A percentile compares a stretch with the other conserved stretches of the same genome.
Evolutionary conservation across 306 rosid species (phyloP).

Genomic region (Clitoria ternatea): DNA sequence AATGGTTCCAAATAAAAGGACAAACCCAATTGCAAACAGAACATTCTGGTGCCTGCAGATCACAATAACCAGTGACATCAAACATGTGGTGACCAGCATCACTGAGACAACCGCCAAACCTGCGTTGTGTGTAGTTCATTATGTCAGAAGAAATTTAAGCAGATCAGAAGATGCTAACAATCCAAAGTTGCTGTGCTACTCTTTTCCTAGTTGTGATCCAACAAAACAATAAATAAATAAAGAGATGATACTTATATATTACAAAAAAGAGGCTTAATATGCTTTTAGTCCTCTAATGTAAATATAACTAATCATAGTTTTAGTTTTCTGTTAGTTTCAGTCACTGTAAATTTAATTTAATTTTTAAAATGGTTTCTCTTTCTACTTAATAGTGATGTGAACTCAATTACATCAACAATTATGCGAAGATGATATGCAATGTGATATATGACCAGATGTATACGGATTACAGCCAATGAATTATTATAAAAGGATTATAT

Average conservation of each 20-base stretch:
- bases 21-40: slow-evolving; percentile 55
- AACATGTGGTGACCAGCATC: slow-evolving; percentile 93
- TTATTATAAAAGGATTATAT: no score
- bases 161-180: not conserved
- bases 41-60: slow-evolving; percentile 75
- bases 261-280: not conserved
- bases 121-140: slow-evolving; percentile 29
- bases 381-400: no score
- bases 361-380: no score
- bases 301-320: no score
- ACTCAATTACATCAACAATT: no score
- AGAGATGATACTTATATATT: not conserved
- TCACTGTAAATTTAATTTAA: no score
- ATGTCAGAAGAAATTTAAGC: slow-evolving; percentile 2
- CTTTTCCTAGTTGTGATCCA: not conserved
- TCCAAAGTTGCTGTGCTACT: not conserved
- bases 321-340: no score
- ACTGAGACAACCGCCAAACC: slow-evolving; percentile 94
- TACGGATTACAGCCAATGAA: no score
- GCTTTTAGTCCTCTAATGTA: no score
- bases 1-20: slow-evolving; percentile 61
- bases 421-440: no score
- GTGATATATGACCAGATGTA: no score
- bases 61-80: slow-evolving; percentile 87
- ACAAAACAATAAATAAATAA: not conserved